Base-by-base conservation (phyloP, 2,329 filamentous ascomycete genomes). In the Torrubiellomyces zombiae region DNA sequence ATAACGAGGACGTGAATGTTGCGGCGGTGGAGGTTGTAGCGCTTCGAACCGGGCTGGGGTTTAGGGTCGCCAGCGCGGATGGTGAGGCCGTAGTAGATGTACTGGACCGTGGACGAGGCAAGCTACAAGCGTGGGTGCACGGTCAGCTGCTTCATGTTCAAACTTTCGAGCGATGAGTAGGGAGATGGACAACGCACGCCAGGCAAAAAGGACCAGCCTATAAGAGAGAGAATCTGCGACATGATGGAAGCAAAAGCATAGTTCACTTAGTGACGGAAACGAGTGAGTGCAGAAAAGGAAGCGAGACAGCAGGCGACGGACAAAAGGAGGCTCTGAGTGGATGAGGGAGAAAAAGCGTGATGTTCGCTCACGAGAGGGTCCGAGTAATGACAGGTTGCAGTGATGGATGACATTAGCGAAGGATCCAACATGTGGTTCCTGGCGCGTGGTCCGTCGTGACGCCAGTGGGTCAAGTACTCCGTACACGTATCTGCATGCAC, bases 41-140 rank as follows among this genome's bases (percentile, higher is more conserved):
- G 72, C 3, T 71, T 62, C n/a, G 65, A 60, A 48, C 79, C 68
- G 18, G 77, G 68, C 29, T 55, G 67, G 2, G 77, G 86, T 31
- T 77, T 79, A 9, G 79, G 78, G 33, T 83, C 74, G 43, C 89
- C 89, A 23, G 83, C 89, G 36, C 85, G 82, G 47, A 93, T 86
- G 28, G 80, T 79, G 38, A 95, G 55, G 40, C 75, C 65, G 56
- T 95, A 98, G 56, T 83, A 89, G 38, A 91, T 59, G 33, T 65
- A 64, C 48, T 95, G 86, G 5, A 77, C 48, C 57, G 75, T 79
- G 34, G 69, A 68, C 18, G 82, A 85, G 24, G 73, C 76, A 38
- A 86, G 68, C 80, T 91, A 15, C 14, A 8, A 17, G 33, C 23
- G 24, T 25, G 9, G 25, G 11, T 18, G 25, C 16, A 18, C 13